Conservation (phyloP, 2,329 filamentous ascomycete species). For the Clonostachys solani region DNA sequence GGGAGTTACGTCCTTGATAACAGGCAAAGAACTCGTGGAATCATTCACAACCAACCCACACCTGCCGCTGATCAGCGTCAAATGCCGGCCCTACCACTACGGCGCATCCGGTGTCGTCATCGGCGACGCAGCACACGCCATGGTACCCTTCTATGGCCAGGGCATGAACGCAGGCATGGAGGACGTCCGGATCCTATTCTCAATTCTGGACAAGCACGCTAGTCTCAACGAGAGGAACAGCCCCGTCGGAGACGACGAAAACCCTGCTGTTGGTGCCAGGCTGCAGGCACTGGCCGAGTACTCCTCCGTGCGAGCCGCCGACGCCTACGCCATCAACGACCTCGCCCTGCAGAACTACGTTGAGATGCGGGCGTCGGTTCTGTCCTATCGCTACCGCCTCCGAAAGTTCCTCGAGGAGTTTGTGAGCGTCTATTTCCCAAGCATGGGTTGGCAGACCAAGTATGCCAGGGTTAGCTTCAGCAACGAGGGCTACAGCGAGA, state of each 20-base stretch:
- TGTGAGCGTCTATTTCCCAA: constrained; percentile 70
- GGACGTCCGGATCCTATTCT: constrained; percentile 86
- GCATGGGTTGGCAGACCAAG: constrained; percentile 84
- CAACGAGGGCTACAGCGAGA: constrained; percentile 85
- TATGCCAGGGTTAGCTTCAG: constrained; percentile 92
- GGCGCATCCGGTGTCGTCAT: constrained; percentile 74
- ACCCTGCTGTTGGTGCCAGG: constrained; percentile 17
- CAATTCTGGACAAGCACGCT: constrained; percentile 67
- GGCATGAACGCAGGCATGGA: constrained; percentile 97
- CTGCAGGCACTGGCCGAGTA: constrained; percentile 69
- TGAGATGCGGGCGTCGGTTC: constrained; percentile 88
- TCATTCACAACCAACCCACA: constrained; percentile 84
- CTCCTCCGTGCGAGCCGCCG: constrained; percentile 65
- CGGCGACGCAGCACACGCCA: constrained; percentile 93
- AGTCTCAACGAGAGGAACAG: constrained; percentile 38
- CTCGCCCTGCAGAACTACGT: constrained; percentile 87
- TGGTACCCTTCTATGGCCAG: constrained; percentile 98
- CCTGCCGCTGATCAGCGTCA: constrained; percentile 88
- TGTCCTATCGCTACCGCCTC: constrained; percentile 70
- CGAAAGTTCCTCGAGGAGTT: constrained; percentile 86
- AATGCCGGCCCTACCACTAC: constrained; percentile 86
- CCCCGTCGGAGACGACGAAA: constrained; percentile 38
- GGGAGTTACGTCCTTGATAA: constrained; percentile 72
- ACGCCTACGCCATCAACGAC: constrained; percentile 88
- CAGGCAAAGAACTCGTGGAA: constrained; percentile 59